Evolutionary conservation across 345 rosid genomes (phyloP), one percentile per base, ranked within the genome.

Genomic region (Eucalyptus regnans): DNA sequence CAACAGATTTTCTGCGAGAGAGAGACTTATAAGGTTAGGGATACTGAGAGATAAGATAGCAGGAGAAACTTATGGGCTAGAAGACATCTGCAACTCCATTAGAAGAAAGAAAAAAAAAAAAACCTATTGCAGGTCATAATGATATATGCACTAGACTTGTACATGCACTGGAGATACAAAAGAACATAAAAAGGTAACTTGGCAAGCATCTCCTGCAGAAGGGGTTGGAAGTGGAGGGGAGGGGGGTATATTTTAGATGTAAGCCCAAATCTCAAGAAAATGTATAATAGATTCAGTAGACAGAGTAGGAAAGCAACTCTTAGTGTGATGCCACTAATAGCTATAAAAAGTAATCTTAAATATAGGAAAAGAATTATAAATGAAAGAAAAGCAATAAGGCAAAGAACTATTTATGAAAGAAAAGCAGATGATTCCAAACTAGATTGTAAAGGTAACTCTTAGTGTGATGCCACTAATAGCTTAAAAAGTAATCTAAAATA

Each of bases 1-100:
- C 91, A 97, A 91, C 89, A 97, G 87, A 90, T 97, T 97, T 91
- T 97, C 99, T 97, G 94, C 58, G 31, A 37, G 37, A 86, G 37
- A 49, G 27, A 83, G 17, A 89, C 58, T 52, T 52, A 62, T 6
- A 20, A 76, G 48, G 15, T 41, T 11, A 76, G 48, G 84, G 29
- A 41, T 20, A 76, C 29, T 41, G 16, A 76, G 33, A 71, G 14
- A 76, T 41, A 76, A 37, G 83, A 76, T 18, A 37, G 14, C 48
- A 76, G 84, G 84, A 76, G 27, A 76, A 76, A 76, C 27, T 76
- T 20, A 76, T 41, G 84, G 48, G 48, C 84, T 44, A 76, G 48
- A 76, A 76, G 48, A 76, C 16, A 71, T 71, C 48, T 20, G 48
- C 84, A 76, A 76, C 46, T 76, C 46, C 84, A 41, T 76, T 52